A percentile compares a stretch with the other conserved stretches of the same genome.
These are phyloP conservation scores for Hypholoma sublateritium DNA, from an alignment of 768 basidiomycete genomes.

Conservation along the genomic window DNA sequence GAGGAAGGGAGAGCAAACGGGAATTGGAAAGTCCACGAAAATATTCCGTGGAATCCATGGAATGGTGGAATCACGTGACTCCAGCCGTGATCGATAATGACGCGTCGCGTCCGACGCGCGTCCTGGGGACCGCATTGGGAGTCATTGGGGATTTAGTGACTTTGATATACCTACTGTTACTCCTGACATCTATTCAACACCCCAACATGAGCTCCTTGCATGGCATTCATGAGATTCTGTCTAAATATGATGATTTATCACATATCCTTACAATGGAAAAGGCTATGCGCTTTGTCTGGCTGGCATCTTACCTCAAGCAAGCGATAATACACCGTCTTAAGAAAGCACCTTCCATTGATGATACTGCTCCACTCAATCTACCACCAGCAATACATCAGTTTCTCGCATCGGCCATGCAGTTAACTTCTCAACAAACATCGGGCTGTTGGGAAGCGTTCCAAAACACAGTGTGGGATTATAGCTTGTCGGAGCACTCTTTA, in stretches of 20 bases:
- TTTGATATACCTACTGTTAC: not conserved
- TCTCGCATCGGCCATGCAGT: constrained; percentile 2
- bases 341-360: not conserved
- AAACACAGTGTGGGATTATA: too few species aligned
- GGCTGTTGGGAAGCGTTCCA: too few species aligned
- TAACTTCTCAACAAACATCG: too few species aligned
- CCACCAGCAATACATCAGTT: constrained; percentile 2
- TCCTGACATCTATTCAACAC: not conserved
- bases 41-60: constrained; percentile 4
- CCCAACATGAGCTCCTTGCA: not conserved
- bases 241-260: not conserved
- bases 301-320: not conserved
- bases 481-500: too few species aligned
- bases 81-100: not conserved
- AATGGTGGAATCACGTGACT: not conserved
- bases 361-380: not conserved
- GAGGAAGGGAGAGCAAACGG: constrained; percentile 9
- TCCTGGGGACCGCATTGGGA: not conserved
- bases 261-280: constrained; percentile 3
- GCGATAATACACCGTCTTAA: constrained; percentile 2
- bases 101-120: not conserved
- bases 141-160: not conserved
- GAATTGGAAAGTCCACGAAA: constrained; percentile 1
- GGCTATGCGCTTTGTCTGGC: constrained; percentile 4
- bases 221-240: not conserved